Base-by-base conservation (phyloP, 768 basidiomycete species). In the Mycena indigotica region DNA sequence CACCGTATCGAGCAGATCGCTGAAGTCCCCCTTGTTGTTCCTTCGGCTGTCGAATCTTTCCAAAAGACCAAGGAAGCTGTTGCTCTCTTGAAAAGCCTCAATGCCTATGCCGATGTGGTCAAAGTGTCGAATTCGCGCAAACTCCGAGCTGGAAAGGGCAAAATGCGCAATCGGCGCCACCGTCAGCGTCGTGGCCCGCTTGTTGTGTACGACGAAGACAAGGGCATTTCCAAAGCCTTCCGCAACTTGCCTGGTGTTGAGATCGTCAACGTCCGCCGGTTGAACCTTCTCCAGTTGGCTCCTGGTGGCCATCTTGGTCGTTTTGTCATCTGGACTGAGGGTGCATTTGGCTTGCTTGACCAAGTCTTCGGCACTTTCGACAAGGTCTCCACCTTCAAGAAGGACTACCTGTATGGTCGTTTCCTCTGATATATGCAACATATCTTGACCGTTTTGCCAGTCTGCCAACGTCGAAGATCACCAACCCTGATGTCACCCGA, bases 301-400 rank as follows among this genome's bases (percentile, higher is more conserved):
- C 97, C 97, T 49, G 97, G 97, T 86, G 97, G 97, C 65, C 97
- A 99, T 73, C 87, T 99, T 59, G 97, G 97, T 60, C 93, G 97
- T 62, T 99, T 99, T 80, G 82, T 98, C 73, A 96, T 99, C 83
- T 99, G 97, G 97, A 98, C 97, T 60, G 91, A 96, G 79, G 83
- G 83, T 68, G 97, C 97, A 25, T 97, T 98, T 73, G 82, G 77
- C 52, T 85, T 91, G 63, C 91, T 99, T 55, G 97, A 98, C 73
- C 89, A 93, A 66, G 86, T 98, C 63, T 99, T 90, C 74, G 97
- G 96, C 54, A 98, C 95, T 66, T 91, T 89, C 69, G 93, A 97
- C 69, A 94, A 88, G 80, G 82, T 80, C n/a, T 84, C 94, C 15
- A 69, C 79, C 60, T 80, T 82, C 83, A 97, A 97, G 86, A 93